Conservation (phyloP, 805 yeast genomes). For the Starmerella tilneyi region DNA sequence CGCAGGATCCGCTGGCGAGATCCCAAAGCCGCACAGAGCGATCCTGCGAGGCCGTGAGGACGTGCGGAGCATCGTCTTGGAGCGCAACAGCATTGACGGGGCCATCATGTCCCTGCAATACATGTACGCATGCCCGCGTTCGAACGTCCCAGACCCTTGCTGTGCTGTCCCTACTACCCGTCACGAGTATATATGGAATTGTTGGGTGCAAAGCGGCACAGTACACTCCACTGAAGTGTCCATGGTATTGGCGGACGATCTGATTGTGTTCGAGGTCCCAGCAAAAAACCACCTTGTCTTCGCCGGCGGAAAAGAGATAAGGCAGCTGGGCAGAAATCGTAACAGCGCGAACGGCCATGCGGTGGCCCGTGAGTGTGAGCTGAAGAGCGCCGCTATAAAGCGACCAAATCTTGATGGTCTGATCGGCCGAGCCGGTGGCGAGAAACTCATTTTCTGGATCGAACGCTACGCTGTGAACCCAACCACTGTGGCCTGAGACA, state of each 20-base stretch:
- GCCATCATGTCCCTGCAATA: constrained; percentile 68
- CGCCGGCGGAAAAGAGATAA: constrained; percentile 82
- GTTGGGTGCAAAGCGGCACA: constrained; percentile 80
- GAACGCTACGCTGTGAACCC: constrained; percentile 72
- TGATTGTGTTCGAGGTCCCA: constrained; percentile 91
- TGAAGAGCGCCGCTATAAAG: constrained; percentile 58
- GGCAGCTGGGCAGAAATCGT: constrained; percentile 68
- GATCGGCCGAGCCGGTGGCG: constrained; percentile 82
- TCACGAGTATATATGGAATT: constrained; percentile 57
- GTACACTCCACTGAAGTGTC: constrained; percentile 85
- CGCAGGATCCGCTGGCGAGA: constrained; percentile 62
- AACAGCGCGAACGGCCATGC: constrained; percentile 75
- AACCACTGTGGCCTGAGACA: constrained; percentile 82
- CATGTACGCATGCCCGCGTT: constrained; percentile 61
- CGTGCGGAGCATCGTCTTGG: constrained; percentile 71
- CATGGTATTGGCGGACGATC: constrained; percentile 79
- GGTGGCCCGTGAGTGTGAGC: constrained; percentile 79
- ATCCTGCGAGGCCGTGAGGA: constrained; percentile 75
- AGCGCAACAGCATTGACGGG: constrained; percentile 62
- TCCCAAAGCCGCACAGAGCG: constrained; percentile 87
- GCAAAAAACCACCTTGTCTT: constrained; percentile 84
- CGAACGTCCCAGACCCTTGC: constrained; percentile 92
- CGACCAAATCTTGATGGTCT: constrained; percentile 88
- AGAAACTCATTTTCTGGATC: constrained; percentile 89
- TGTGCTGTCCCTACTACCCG: constrained; percentile 83